Evolutionary conservation across 2,329 filamentous ascomycete species (phyloP).

Genomic region (Raffaelea arxii): DNA sequence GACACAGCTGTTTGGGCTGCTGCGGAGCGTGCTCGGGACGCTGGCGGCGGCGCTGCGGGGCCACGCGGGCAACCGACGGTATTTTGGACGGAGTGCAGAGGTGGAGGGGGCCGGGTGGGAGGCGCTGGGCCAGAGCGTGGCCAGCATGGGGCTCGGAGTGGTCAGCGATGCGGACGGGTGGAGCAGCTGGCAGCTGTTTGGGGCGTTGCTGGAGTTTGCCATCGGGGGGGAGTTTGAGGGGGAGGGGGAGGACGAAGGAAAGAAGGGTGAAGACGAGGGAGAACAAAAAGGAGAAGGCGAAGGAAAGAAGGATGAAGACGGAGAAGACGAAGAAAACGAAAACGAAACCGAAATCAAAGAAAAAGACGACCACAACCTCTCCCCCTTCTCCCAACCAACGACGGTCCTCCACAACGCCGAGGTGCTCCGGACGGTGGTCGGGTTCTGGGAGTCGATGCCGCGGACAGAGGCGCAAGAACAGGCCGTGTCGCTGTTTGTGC

Average conservation of each 20-base stretch:
- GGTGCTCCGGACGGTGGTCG: slow-evolving; percentile 51
- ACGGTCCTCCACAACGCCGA: slow-evolving; percentile 50
- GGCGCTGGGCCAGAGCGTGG: slow-evolving; percentile 62
- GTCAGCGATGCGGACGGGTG: slow-evolving; percentile 59
- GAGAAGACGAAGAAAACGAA: neutral
- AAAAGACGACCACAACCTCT: slow-evolving; percentile 11
- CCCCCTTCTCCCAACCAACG: slow-evolving; percentile 14
- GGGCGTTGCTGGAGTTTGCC: slow-evolving; percentile 70
- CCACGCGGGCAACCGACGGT: slow-evolving; percentile 79
- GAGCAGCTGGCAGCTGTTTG: slow-evolving; percentile 66
- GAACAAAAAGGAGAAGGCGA: neutral
- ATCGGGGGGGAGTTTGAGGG: slow-evolving; percentile 47
- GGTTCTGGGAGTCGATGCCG: slow-evolving; percentile 55
- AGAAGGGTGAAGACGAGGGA: neutral
- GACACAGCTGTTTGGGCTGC: slow-evolving; percentile 56
- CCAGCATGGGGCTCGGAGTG: slow-evolving; percentile 54
- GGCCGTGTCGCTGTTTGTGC: slow-evolving; percentile 51
- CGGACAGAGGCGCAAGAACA: slow-evolving; percentile 28
- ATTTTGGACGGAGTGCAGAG: slow-evolving; percentile 70
- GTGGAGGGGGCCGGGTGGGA: slow-evolving; percentile 73
- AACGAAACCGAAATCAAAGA: slow-evolving; percentile 1
- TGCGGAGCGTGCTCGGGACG: slow-evolving; percentile 63
- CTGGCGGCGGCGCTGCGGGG: slow-evolving; percentile 65
- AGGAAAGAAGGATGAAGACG: neutral
- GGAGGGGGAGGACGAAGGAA: neutral